Base-by-base conservation (phyloP, 257 asterid species). In the Nicotiana knightiana region DNA sequence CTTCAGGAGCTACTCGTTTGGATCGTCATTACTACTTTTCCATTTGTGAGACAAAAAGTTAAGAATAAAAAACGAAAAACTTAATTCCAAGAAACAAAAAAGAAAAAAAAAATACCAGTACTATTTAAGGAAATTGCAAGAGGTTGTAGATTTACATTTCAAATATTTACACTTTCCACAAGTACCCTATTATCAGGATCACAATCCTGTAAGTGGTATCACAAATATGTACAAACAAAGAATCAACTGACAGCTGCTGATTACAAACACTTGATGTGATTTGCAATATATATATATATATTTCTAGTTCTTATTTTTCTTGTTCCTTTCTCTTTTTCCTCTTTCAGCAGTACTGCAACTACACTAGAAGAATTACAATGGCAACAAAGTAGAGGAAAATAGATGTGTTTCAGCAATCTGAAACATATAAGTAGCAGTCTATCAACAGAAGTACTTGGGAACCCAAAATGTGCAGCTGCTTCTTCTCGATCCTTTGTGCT, bases 321-420 rank as follows among this genome's bases (percentile, higher is more conserved):
- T 61, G 66, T 21, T 61, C 32, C 66, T 28, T 61, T 9, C 66
- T 13, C 13, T 46, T 71, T 43, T 24, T 13, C 21, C 0, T 39
- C 77, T 71, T 46, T 51, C 63, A 73, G 63, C 21, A 26, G 26
- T 3, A 28, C 30, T 28, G 28, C 39, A 73, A 73, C 43, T 48
- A 73, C 24, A 66, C 39, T 6, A 17, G 26, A 32, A 28, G 2
- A 66, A 66, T 30, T 66, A 16, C 13, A 46, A 26, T 24, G 61
- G 24, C 79, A 8, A 26, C 8, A 2, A 26, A 26, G 13, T 73
- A 26, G 2, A 48, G 16, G 16, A 51, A 48, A 37, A 65, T 35
- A 64, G 32, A 64, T 3, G 63, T 61, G 80, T 54, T 76, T 81
- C 71, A 76, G 63, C 35, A n/a, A 33, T 82, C 82, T 78, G 83